phyloP scores from a whole-genome alignment of 176 grass and related monocot species.

The Poa annua region DNA sequence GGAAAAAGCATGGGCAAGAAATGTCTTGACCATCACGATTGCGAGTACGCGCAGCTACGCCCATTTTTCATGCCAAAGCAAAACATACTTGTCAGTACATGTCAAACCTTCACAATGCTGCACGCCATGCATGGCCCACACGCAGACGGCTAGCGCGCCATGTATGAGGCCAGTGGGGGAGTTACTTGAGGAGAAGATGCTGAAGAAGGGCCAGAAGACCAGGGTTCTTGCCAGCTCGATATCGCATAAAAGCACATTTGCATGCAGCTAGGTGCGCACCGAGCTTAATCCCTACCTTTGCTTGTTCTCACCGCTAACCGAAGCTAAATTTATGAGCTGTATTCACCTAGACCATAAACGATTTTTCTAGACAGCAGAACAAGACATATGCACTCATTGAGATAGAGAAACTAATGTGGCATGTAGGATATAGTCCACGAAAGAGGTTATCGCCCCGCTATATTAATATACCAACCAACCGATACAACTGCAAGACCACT shows the following conservation, averaged over 20 bases:
- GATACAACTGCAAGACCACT: too few species aligned
- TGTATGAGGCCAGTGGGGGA: background rate
- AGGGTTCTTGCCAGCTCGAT: constrained; percentile 25
- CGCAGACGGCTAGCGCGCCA: background rate
- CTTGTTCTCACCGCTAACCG: constrained; percentile 38
- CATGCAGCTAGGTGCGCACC: background rate
- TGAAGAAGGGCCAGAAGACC: constrained; percentile 60
- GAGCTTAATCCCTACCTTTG: background rate
- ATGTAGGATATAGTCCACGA: too few species aligned
- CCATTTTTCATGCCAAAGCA: constrained; percentile 42
- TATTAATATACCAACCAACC: too few species aligned
- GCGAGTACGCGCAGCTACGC: constrained; percentile 37
- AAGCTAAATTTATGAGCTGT: background rate
- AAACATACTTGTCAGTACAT: constrained; percentile 46
- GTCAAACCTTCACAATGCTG: background rate
- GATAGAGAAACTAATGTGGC: too few species aligned
- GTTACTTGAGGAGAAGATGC: constrained; percentile 47
- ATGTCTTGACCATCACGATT: constrained; percentile 48
- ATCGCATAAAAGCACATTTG: background rate
- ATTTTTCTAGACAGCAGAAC: background rate
- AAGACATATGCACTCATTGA: too few species aligned
- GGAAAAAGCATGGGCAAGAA: too few species aligned
- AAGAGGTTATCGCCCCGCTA: too few species aligned
- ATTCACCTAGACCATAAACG: background rate
- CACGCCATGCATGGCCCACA: constrained; percentile 6